phyloP scores from a whole-genome alignment of 345 rosid species.

The Litchi chinensis region DNA sequence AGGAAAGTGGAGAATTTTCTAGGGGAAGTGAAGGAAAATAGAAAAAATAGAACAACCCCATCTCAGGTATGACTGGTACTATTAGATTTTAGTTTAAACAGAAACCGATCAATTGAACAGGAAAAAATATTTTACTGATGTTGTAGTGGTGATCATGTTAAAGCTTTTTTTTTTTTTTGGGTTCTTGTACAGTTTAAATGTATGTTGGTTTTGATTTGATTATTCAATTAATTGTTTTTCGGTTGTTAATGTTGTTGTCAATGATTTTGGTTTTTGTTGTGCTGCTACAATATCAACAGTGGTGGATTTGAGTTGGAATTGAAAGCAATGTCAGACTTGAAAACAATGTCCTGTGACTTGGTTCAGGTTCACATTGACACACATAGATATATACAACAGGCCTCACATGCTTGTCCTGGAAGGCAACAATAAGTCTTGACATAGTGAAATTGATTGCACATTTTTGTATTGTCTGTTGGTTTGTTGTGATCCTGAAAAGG shows the following conservation, averaged over 20 bases:
- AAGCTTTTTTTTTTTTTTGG: background rate
- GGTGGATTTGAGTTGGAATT: no score
- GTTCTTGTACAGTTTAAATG: background rate
- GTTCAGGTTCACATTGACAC: no score
- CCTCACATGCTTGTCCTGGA: background rate
- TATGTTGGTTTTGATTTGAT: constrained; percentile 19
- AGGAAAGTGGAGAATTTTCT: constrained; percentile 28
- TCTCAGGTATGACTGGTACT: background rate
- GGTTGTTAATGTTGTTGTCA: no score
- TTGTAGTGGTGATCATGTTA: background rate
- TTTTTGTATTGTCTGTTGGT: background rate
- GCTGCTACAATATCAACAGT: no score
- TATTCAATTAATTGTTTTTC: no score
- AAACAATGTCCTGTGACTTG: no score
- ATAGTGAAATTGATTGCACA: no score
- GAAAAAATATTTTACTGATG: background rate
- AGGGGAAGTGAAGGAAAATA: constrained; percentile 21
- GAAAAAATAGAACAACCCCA: background rate
- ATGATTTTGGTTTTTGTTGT: no score
- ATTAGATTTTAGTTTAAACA: background rate
- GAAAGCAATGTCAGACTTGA: no score
- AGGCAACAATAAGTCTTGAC: background rate
- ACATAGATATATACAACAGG: no score
- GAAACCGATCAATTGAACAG: constrained; percentile 26
- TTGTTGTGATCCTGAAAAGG: background rate